Conservation (phyloP, 441 rosid genomes). For the Euphorbia corollata region DNA sequence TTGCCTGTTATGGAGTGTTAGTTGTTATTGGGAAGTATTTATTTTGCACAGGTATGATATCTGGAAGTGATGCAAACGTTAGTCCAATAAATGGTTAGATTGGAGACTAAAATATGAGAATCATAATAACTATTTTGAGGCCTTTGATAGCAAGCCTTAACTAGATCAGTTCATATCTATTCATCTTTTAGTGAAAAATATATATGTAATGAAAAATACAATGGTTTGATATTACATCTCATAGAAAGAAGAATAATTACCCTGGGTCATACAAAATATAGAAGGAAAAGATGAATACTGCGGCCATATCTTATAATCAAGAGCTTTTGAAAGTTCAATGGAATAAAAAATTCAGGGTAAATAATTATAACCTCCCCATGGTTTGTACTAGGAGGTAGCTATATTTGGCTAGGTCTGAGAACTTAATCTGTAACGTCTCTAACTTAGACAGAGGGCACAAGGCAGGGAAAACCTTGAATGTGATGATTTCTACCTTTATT, state of each 20-base stretch:
- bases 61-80: neutral
- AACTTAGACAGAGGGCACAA: neutral
- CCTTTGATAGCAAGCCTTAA: conserved; percentile 2
- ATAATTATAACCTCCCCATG: too few species aligned
- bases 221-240: neutral
- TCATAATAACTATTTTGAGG: neutral
- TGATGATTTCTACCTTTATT: neutral
- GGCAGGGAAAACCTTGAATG: neutral
- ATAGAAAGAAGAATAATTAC: neutral
- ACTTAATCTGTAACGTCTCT: too few species aligned
- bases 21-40: neutral
- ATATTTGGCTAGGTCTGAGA: neutral
- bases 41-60: neutral
- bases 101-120: neutral
- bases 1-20: neutral
- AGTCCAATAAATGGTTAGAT: neutral
- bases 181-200: neutral
- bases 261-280: neutral
- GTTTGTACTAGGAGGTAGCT: too few species aligned
- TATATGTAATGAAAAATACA: neutral
- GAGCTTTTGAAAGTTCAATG: neutral
- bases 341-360: neutral
- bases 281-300: neutral
- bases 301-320: neutral
- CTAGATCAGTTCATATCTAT: neutral